Evolutionary conservation across 2,329 filamentous ascomycete genomes (phyloP).

Genomic region (Arthrocladium fulminans): DNA sequence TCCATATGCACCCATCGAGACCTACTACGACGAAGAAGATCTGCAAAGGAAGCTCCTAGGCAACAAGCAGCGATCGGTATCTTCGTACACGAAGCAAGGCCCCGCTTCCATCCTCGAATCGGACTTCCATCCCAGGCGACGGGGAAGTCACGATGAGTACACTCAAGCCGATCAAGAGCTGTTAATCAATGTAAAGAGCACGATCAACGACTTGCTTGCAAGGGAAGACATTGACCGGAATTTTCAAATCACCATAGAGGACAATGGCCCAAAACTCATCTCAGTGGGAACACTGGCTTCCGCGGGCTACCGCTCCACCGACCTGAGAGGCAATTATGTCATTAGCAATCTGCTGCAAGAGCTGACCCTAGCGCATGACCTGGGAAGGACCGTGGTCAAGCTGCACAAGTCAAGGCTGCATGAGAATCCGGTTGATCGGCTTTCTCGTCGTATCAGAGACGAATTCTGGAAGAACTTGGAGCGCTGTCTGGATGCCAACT

Average conservation of each 20-base stretch:
- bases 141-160: constrained; percentile 56
- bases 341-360: constrained; percentile 94
- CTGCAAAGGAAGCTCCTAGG: constrained; percentile 38
- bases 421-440: constrained; percentile 85
- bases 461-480: constrained; percentile 92
- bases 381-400: constrained; percentile 79
- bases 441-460: constrained; percentile 76
- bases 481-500: constrained; percentile 74
- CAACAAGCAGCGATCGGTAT: constrained; percentile 45
- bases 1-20: constrained; percentile 48
- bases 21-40: constrained; percentile 51
- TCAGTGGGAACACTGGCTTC: constrained; percentile 77
- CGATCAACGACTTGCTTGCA: constrained; percentile 65
- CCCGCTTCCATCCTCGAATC: constrained; percentile 10
- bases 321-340: constrained; percentile 94
- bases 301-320: constrained; percentile 76
- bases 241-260: constrained; percentile 96
- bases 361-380: constrained; percentile 82
- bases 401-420: constrained; percentile 85
- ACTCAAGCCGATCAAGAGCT: constrained; percentile 65
- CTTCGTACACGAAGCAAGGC: constrained; percentile 30
- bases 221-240: constrained; percentile 92
- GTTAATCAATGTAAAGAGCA: constrained; percentile 76
- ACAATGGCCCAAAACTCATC: constrained; percentile 85
- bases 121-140: constrained; percentile 24